phyloP scores from a whole-genome alignment of 1,284 basidiomycete genomes.

The Cutaneotrichosporon sp. region DNA sequence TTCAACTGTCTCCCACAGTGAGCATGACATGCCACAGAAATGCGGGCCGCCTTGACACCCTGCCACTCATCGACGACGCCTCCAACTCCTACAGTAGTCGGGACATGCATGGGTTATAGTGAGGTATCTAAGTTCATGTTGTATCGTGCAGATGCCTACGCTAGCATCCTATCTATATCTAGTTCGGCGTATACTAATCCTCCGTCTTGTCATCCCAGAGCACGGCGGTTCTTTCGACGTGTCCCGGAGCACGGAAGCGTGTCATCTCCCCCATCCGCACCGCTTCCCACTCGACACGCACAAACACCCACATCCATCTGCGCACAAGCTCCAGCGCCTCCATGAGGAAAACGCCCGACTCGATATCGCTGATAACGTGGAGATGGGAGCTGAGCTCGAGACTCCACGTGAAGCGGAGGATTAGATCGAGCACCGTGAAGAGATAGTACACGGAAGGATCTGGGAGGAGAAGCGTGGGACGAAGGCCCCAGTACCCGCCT shows the following conservation, averaged over 20 bases:
- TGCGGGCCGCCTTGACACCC: too few relatives aligned
- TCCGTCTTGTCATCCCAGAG: slow-evolving; percentile 19
- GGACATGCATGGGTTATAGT: slow-evolving; percentile 11
- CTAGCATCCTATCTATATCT: background rate
- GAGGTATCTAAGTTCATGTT: too few relatives aligned
- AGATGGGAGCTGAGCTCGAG: slow-evolving; percentile 85
- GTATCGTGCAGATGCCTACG: too few relatives aligned
- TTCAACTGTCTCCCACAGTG: too few relatives aligned
- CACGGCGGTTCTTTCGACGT: slow-evolving; percentile 11
- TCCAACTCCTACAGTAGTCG: too few relatives aligned
- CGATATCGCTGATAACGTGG: slow-evolving; percentile 74
- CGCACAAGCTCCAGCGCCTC: slow-evolving; percentile 85
- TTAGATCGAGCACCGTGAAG: slow-evolving; percentile 74
- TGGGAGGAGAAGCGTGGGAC: slow-evolving; percentile 66
- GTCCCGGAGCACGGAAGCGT: slow-evolving; percentile 17
- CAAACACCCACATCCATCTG: slow-evolving; percentile 94
- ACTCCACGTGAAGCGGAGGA: slow-evolving; percentile 91
- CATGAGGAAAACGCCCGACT: slow-evolving; percentile 78
- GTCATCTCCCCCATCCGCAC: slow-evolving; percentile 55
- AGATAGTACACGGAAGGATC: slow-evolving; percentile 76
- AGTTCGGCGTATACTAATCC: too few relatives aligned
- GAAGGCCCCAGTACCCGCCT: slow-evolving; percentile 60
- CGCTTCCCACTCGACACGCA: slow-evolving; percentile 92
- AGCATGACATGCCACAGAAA: too few relatives aligned
- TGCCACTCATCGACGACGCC: too few relatives aligned